Evolutionary conservation across 768 basidiomycete species (phyloP), one percentile per base, ranked within the genome.

Genomic region (Mycena belliarum): DNA sequence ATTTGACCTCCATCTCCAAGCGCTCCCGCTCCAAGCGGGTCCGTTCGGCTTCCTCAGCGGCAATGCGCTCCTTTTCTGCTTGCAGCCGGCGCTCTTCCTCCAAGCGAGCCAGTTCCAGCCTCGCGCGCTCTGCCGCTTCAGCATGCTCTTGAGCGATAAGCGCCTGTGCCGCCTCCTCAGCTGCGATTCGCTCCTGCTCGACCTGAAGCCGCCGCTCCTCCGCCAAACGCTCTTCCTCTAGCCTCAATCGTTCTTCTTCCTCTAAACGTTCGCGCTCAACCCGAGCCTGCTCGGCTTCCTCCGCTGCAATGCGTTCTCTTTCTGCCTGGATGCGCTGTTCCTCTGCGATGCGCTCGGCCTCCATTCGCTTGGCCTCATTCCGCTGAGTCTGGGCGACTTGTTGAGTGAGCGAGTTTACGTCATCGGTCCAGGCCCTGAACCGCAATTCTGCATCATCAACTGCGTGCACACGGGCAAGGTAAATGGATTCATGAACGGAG

Each of bases 361-460:
- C 75, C 25, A 77, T 66, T 47, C 79, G 75, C 46, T 72, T 61
- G 4, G 68, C 69, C 52, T 83, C 84, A 2, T 67, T 66, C n/a
- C 69, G 72, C 51, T 76, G 72, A 3, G 79, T 76, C 28, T 79
- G 76, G 24, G 70, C 56, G 43, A 85, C 66, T 46, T 75, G 68
- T 35, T 72, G 68, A 48, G 74, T 72, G 33, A 85, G 75, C 35
- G 73, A 57, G 20, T 73, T 72, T 24, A 75, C 59, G 55, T 75
- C 75, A 54, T 82, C 78, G 38, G 75, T 68, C 82, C 84, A 89
- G 1, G 72, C 68, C 35, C 70, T 76, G 46, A 83, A 71, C 40
- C 74, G 76, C 18, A 75, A 58, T 60, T 85, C 82, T 0, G 77
- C 72, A 59, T 85, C 81, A 63, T 86, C 79, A 16, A 83, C 73